Conservation (phyloP, 805 yeast genomes). For the Barnettozyma populi region DNA sequence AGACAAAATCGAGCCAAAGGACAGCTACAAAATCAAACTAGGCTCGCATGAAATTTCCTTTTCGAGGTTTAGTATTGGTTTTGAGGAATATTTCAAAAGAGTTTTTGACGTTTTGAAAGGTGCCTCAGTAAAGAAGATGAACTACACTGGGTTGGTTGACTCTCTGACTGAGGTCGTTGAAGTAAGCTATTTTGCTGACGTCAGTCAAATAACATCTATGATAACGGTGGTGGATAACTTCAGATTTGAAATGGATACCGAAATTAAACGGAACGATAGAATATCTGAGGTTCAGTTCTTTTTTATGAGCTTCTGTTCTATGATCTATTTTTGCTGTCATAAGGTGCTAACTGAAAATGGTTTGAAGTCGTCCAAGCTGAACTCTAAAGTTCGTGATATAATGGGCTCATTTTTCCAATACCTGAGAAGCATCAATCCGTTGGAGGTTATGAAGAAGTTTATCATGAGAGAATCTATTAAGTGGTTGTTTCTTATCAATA, state of each 20-base stretch:
- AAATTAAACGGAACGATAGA: slow-evolving; percentile 15
- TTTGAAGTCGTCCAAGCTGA: slow-evolving; percentile 15
- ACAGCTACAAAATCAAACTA: slow-evolving; percentile 10
- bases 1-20: neutral
- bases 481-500: slow-evolving; percentile 11
- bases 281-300: slow-evolving; percentile 19
- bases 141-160: slow-evolving; percentile 5
- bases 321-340: slow-evolving; percentile 15
- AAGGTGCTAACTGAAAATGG: slow-evolving; percentile 11
- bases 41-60: slow-evolving; percentile 11
- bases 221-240: slow-evolving; percentile 18
- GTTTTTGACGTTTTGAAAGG: slow-evolving; percentile 10
- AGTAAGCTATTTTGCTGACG: slow-evolving; percentile 13
- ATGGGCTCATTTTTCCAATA: slow-evolving; percentile 15
- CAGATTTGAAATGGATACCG: slow-evolving; percentile 14
- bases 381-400: slow-evolving; percentile 10
- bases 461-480: slow-evolving; percentile 15
- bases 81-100: slow-evolving; percentile 10
- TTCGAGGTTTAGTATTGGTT: slow-evolving; percentile 11
- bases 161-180: slow-evolving; percentile 11
- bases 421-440: slow-evolving; percentile 10
- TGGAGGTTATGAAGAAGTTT: slow-evolving; percentile 7
- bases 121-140: slow-evolving; percentile 1
- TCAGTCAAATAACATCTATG: slow-evolving; percentile 12
- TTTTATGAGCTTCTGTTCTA: slow-evolving; percentile 15